Conservation (phyloP, 148 eudicot species). For the Agrostemma githago region DNA sequence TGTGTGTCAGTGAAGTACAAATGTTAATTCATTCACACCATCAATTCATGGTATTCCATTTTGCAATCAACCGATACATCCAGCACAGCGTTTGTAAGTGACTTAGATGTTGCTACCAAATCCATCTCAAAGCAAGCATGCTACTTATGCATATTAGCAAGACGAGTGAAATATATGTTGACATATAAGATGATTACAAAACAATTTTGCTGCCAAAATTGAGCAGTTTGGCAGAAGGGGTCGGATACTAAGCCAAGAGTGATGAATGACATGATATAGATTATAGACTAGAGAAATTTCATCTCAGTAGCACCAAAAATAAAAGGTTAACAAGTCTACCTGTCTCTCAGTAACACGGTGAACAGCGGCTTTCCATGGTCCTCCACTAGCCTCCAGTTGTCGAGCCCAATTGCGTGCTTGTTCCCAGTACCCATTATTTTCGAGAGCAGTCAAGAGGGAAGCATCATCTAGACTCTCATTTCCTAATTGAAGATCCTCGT, state of each 20-base stretch:
- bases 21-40: background rate
- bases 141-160: background rate
- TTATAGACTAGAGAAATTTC: background rate
- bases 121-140: background rate
- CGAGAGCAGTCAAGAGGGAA: slow-evolving; percentile 70
- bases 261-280: background rate
- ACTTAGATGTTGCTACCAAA: background rate
- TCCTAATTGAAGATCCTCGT: slow-evolving; percentile 71
- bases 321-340: slow-evolving; percentile 31
- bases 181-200: background rate
- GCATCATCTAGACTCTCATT: slow-evolving; percentile 75
- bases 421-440: slow-evolving; percentile 88
- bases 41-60: background rate
- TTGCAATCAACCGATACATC: background rate
- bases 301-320: background rate
- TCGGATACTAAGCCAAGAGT: background rate
- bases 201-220: slow-evolving; percentile 4
- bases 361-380: slow-evolving; percentile 66
- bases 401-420: slow-evolving; percentile 90
- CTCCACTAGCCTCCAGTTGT: slow-evolving; percentile 83
- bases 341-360: slow-evolving; percentile 96
- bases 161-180: background rate
- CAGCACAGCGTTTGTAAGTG: background rate
- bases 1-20: background rate
- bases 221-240: background rate